These are phyloP conservation scores for Anacardium occidentale DNA, from an alignment of 345 rosid genomes.

Conservation along the genomic window DNA sequence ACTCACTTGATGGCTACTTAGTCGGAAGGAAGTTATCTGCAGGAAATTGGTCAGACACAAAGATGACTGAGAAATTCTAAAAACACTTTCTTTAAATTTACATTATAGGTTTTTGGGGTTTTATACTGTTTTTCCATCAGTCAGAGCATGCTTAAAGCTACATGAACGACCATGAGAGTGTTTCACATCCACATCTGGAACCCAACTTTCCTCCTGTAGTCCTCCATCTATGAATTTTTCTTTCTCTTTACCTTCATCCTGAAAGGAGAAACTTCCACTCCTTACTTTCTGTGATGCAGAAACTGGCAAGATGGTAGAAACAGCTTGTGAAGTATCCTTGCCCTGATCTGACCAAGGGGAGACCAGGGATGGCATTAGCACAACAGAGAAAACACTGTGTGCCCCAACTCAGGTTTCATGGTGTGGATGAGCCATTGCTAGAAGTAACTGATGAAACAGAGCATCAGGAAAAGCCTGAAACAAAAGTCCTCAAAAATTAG, in stretches of 20 bases:
- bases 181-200: slow-evolving; percentile 32
- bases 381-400: slow-evolving; percentile 61
- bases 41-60: slow-evolving; percentile 13
- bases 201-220: slow-evolving; percentile 36
- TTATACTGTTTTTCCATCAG: slow-evolving; percentile 58
- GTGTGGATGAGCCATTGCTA: slow-evolving; percentile 77
- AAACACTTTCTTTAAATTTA: background rate
- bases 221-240: slow-evolving; percentile 36
- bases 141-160: slow-evolving; percentile 48
- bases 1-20: slow-evolving; percentile 90
- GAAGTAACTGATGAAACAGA: slow-evolving; percentile 80
- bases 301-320: slow-evolving; percentile 33
- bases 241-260: slow-evolving; percentile 42
- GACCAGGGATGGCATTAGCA: slow-evolving; percentile 67
- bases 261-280: slow-evolving; percentile 40
- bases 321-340: slow-evolving; percentile 38
- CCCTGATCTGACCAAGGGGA: slow-evolving; percentile 50
- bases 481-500: slow-evolving; percentile 20
- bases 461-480: slow-evolving; percentile 91
- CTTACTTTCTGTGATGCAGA: slow-evolving; percentile 27
- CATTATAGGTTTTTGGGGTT: slow-evolving; percentile 1
- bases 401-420: slow-evolving; percentile 77
- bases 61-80: slow-evolving; percentile 3
- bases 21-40: slow-evolving; percentile 65
- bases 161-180: slow-evolving; percentile 39